phyloP scores from a whole-genome alignment of 2,329 filamentous ascomycete genomes.

The Cladorrhinum sp. region DNA sequence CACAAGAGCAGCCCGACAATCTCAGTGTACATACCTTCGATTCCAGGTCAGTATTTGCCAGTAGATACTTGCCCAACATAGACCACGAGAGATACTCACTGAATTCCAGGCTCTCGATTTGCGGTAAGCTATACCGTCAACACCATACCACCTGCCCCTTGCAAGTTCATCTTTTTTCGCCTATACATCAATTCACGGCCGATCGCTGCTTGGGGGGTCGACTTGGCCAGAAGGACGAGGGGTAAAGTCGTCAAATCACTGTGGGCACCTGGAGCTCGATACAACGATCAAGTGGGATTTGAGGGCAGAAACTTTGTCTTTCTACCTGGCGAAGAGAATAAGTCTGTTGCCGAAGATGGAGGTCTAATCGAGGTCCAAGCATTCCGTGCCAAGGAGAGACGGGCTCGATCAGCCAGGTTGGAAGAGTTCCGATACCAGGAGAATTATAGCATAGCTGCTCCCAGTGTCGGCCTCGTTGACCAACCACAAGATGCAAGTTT shows the following conservation, averaged over 20 bases:
- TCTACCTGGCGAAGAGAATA: constrained; percentile 35
- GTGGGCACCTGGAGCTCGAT: constrained; percentile 46
- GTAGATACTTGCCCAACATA: background rate
- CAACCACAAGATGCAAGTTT: constrained; percentile 48
- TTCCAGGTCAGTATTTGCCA: constrained; percentile 41
- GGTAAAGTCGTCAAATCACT: constrained; percentile 47
- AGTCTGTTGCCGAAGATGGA: constrained; percentile 49
- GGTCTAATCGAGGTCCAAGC: constrained; percentile 54
- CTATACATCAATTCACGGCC: constrained; percentile 53
- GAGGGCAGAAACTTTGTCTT: constrained; percentile 53
- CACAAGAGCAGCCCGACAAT: constrained; percentile 40
- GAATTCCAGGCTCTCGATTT: constrained; percentile 47
- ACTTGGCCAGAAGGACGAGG: constrained; percentile 34
- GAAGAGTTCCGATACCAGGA: constrained; percentile 46
- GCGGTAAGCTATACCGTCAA: constrained; percentile 48
- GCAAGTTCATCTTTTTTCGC: constrained; percentile 52
- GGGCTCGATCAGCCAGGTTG: constrained; percentile 41
- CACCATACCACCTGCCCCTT: constrained; percentile 31
- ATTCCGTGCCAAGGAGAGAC: constrained; percentile 50
- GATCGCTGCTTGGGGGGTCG: constrained; percentile 52
- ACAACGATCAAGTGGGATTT: constrained; percentile 42
- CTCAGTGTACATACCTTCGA: constrained; percentile 57
- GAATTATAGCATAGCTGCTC: constrained; percentile 50
- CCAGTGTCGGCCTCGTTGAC: constrained; percentile 52
- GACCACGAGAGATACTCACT: background rate